Evolutionary conservation across 139 green algal species (phyloP), one percentile per base, ranked within the genome.

Genomic region (Chlamydomonas sphaeroides): DNA sequence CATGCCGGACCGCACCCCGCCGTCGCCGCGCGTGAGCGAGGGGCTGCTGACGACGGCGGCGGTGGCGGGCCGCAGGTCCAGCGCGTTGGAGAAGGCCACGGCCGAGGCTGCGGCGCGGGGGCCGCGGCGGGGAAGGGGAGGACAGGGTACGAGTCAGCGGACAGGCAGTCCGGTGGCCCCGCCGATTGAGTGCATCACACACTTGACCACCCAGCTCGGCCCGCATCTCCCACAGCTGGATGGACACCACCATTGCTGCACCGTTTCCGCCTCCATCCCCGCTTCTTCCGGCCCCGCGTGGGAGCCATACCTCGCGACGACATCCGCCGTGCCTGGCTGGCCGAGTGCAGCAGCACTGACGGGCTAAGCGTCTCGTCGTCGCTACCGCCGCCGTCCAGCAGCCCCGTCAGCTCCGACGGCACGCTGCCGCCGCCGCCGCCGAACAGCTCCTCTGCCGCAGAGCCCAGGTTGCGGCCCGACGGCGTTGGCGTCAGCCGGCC

Each of bases 41-140:
- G 82, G 66, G 35, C 62, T 68, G 67, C 70, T 83, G 45, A 62
- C 23, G 18, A 74, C 77, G 7, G 84, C 68, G 32, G 84, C 84
- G 56, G 84, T 88, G 32, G 77, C 84, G 30, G 84, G 84, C 28
- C 84, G 63, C 61, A 88, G 77, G 49, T 88, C 84, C 42, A 88
- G 49, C 2, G 39, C 67, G 84, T 88, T 85, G 33, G 76, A 85
- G 33, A 88, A 80, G 35, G 83, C 83, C 57, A 79, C 48, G 18
- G 62, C 62, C 5, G 76, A 83, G 48, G 76, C 76, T 83, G 76
- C 33, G 25, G 26, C 4, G 14, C 10, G 73, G 73, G 41, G 18
- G 30, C 17, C 18, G 67, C 2, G 28, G 28, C 4, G n/a, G 45
- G n/a, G 41, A 20, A 28, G 56, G 33, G 33, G 17, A 59, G 48